Conservation (phyloP, 768 basidiomycete species). For the Suillus subluteus region DNA sequence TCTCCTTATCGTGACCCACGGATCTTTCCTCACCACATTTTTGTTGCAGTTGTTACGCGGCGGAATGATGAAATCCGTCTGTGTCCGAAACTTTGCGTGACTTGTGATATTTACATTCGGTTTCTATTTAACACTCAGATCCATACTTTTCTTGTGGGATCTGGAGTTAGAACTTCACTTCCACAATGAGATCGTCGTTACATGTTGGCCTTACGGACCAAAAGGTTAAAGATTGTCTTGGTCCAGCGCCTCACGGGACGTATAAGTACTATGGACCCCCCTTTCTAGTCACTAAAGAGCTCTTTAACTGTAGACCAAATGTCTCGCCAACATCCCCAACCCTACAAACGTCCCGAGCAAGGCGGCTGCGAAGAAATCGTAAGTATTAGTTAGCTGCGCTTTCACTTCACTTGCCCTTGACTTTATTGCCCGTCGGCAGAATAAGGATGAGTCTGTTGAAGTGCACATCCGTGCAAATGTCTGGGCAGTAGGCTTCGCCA, state of each 20-base stretch:
- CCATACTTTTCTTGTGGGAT: neutral
- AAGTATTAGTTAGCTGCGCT: neutral
- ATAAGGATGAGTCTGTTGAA: slow-evolving; percentile 30
- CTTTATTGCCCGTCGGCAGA: neutral
- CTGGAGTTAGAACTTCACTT: neutral
- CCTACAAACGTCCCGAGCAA: neutral
- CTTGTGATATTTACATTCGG: neutral
- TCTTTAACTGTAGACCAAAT: neutral
- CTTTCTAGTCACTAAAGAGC: neutral
- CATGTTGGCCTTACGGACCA: neutral
- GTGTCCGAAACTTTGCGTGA: neutral
- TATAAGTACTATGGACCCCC: neutral
- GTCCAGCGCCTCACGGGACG: neutral
- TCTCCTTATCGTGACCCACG: neutral
- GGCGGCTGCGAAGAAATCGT: neutral
- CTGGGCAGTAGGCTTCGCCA: slow-evolving; percentile 38
- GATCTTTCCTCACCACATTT: neutral
- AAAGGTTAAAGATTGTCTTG: neutral
- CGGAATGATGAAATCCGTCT: neutral
- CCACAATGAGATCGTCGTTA: neutral
- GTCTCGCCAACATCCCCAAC: neutral
- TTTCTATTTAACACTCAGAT: neutral
- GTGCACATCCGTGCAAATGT: slow-evolving; percentile 32
- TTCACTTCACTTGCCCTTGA: neutral
- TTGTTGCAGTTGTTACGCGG: neutral